Evolutionary conservation across 2,329 filamentous ascomycete species (phyloP).

Genomic region (Pleoardoris graminearum): DNA sequence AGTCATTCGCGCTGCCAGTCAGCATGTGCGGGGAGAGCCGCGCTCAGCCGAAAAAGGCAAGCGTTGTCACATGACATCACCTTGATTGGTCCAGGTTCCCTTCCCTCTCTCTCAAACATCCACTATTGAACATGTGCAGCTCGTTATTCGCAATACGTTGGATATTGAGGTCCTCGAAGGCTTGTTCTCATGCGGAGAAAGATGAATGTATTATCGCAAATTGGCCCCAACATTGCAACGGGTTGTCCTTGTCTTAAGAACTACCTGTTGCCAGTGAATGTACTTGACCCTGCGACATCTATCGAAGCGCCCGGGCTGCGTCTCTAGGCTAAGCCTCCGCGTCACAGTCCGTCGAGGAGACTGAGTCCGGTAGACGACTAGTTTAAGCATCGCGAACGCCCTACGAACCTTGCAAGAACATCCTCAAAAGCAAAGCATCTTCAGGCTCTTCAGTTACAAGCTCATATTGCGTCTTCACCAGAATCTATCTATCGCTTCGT

Average conservation of each 20-base stretch:
- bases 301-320: neutral
- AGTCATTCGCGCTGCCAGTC: neutral
- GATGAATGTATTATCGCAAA: no score
- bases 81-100: no score
- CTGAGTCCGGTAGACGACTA: neutral
- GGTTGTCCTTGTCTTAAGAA: no score
- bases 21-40: neutral
- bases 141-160: no score
- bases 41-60: neutral
- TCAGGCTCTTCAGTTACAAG: neutral
- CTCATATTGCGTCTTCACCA: neutral
- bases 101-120: no score
- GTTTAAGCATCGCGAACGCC: slow-evolving; percentile 2
- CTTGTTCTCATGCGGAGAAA: no score
- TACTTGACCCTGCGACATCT: neutral
- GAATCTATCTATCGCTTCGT: no score
- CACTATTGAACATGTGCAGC: no score
- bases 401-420: neutral
- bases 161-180: no score
- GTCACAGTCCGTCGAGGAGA: neutral
- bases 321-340: neutral
- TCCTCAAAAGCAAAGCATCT: neutral
- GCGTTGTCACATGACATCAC: neutral
- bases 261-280: no score
- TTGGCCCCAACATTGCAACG: no score